Percentiles rank a stretch among this genome's conserved stretches.
Evolutionary conservation across 2,329 filamentous ascomycete genomes (phyloP).

Genomic region (Seiridium unicorne): DNA sequence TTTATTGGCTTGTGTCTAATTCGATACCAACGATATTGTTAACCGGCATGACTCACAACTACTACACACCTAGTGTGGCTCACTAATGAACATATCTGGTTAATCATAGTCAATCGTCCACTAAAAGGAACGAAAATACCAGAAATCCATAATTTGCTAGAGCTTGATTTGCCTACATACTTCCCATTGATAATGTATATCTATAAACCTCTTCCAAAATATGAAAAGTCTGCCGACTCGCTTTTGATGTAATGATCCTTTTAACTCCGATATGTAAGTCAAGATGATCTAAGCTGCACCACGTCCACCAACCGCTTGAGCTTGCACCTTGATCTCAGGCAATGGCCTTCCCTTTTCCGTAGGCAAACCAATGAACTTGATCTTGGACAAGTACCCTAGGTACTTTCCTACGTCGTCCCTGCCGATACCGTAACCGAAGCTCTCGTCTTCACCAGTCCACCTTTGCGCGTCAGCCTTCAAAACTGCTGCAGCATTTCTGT

Average conservation of each 20-base stretch:
- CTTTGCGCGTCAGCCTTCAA: conserved; percentile 61
- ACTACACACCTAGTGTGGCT: background rate
- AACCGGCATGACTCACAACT: background rate
- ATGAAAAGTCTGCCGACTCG: background rate
- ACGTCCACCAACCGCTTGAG: conserved; percentile 23
- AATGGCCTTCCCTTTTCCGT: conserved; percentile 27
- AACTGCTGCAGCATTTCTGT: conserved; percentile 63
- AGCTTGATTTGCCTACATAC: background rate
- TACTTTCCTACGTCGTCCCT: conserved; percentile 63
- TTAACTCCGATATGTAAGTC: background rate
- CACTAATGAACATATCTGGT: background rate
- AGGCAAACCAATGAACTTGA: conserved; percentile 59
- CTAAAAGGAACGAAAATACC: too few species aligned
- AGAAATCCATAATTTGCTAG: background rate
- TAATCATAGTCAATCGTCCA: background rate
- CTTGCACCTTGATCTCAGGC: conserved; percentile 28
- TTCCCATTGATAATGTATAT: background rate
- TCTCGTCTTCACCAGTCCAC: conserved; percentile 59
- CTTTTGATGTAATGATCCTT: background rate
- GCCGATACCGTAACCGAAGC: conserved; percentile 54
- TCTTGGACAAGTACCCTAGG: conserved; percentile 59
- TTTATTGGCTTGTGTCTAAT: background rate
- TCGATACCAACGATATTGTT: too few species aligned
- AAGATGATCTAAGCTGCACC: conserved; percentile 14
- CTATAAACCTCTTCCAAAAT: background rate